Base-by-base conservation (phyloP, 129 eudicot genomes). In the Artemisia argyi region DNA sequence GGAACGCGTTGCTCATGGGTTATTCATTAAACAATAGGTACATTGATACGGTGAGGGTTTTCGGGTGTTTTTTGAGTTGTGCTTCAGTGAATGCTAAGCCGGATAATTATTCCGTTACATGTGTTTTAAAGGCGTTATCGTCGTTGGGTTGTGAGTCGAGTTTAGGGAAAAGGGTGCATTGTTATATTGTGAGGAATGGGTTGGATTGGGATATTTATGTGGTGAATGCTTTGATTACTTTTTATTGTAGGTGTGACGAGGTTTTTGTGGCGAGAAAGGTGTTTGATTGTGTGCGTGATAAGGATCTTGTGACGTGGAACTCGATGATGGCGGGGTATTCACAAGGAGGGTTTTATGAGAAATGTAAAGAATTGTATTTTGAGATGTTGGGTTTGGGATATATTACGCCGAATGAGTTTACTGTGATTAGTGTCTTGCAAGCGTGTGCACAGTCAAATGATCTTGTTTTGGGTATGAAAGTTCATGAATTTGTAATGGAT, bases 301-400 rank as follows among this genome's bases (percentile, higher is more conserved):
- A 82, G 83, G 94, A 92, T 79, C 24, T 84, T 70, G 93, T 92
- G 69, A 70, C 96, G 0, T 89, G 91, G 91, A 92, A 89, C 70
- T 85, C 93, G 0, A 91, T 91, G 92, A 80, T 91, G 71, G 81
- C 90, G 13, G 96, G 96, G 66, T 88, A 86, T 82, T 76, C 92
- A 10, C 88, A 88, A 80, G 85, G 84, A 18, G 96, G 97, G 67
- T 71, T 47, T 57, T 79, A 78, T 60, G 88, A 78, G 57, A 78
- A 86, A 42, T 88, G 96, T 82, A 86, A 88, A 78, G 74, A 68
- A 50, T 65, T 91, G 79, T 91, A 88, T 60, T 68, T 66, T 49
- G 52, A 16, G 22, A 79, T 91, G 87, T 74, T 86, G 85, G 71
- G 48, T 12, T 77, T 69, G 55, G 81, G 74, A 42, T 77, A 66